Evolutionary conservation across 179 eudicot species (phyloP).

Genomic region (Vitellaria paradoxa): DNA sequence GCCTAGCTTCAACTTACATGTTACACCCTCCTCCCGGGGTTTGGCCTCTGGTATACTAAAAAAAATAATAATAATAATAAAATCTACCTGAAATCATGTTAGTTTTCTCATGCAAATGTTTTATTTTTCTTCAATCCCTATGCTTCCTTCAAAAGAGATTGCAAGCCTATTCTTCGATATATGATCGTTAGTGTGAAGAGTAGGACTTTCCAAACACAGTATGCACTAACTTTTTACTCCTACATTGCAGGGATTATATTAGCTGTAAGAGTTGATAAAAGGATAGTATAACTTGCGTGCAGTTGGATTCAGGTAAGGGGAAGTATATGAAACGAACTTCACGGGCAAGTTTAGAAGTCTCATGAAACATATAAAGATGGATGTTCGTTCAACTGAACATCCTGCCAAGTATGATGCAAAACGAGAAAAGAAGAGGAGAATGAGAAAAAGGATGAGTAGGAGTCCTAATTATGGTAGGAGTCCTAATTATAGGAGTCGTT

Average conservation of each 20-base stretch:
- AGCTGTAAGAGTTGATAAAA: not conserved
- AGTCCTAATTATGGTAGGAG: not conserved
- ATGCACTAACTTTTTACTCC: not conserved
- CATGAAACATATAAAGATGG: constrained; percentile 9
- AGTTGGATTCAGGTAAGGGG: not conserved
- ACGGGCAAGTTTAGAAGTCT: not conserved
- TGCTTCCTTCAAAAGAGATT: not conserved
- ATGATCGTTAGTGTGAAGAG: not conserved
- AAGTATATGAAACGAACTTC: constrained; percentile 2
- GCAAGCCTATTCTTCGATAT: not conserved
- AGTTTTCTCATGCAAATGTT: too few species aligned
- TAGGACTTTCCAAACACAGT: not conserved
- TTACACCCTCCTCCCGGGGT: too few species aligned
- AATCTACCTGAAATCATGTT: too few species aligned
- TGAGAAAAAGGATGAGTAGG: constrained; percentile 1
- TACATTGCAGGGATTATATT: not conserved
- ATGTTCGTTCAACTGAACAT: constrained; percentile 15
- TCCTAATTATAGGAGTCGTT: not conserved
- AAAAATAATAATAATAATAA: too few species aligned
- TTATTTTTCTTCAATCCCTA: not conserved
- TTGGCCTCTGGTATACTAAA: too few species aligned
- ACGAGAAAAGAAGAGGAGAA: constrained; percentile 12
- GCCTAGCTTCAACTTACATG: too few species aligned
- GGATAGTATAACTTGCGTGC: not conserved
- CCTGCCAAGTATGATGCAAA: constrained; percentile 7